Conservation (phyloP, 2,329 filamentous ascomycete species). For the Botrytis pseudocinerea region DNA sequence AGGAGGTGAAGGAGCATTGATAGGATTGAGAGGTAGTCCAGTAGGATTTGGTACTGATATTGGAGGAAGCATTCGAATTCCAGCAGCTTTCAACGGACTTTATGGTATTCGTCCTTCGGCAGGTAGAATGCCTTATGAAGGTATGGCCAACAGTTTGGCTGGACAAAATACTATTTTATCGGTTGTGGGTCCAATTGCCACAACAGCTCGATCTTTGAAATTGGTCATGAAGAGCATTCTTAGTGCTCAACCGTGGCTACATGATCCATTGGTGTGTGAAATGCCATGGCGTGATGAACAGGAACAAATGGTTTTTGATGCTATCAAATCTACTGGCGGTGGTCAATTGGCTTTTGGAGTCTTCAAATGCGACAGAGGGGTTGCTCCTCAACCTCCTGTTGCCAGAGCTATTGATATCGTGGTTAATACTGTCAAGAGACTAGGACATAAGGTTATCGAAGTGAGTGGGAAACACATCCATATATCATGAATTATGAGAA, state of each 20-base stretch:
- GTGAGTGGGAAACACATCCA: slow-evolving; percentile 4
- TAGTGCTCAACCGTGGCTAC: slow-evolving; percentile 60
- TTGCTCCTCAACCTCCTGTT: slow-evolving; percentile 58
- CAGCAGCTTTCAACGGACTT: slow-evolving; percentile 43
- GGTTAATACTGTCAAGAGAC: slow-evolving; percentile 49
- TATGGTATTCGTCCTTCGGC: slow-evolving; percentile 44
- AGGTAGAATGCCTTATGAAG: slow-evolving; percentile 50
- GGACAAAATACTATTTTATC: slow-evolving; percentile 64
- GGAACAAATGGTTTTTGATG: slow-evolving; percentile 41
- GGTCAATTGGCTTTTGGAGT: slow-evolving; percentile 55
- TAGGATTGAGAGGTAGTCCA: slow-evolving; percentile 39
- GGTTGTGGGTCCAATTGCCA: slow-evolving; percentile 63
- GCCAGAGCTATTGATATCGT: slow-evolving; percentile 54
- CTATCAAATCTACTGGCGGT: slow-evolving; percentile 43
- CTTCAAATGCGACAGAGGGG: slow-evolving; percentile 52
- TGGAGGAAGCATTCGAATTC: slow-evolving; percentile 41
- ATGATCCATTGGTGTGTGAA: slow-evolving; percentile 64
- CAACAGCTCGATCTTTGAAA: slow-evolving; percentile 54
- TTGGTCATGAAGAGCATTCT: slow-evolving; percentile 59
- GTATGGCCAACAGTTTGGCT: slow-evolving; percentile 58
- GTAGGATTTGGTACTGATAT: slow-evolving; percentile 41
- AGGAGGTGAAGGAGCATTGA: slow-evolving; percentile 41
- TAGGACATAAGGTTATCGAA: slow-evolving; percentile 58
- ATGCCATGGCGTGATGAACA: slow-evolving; percentile 62
- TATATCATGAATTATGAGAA: background rate